These are phyloP conservation scores for Trichosporon faecale DNA, from an alignment of 1,284 basidiomycete species.

Conservation along the genomic window DNA sequence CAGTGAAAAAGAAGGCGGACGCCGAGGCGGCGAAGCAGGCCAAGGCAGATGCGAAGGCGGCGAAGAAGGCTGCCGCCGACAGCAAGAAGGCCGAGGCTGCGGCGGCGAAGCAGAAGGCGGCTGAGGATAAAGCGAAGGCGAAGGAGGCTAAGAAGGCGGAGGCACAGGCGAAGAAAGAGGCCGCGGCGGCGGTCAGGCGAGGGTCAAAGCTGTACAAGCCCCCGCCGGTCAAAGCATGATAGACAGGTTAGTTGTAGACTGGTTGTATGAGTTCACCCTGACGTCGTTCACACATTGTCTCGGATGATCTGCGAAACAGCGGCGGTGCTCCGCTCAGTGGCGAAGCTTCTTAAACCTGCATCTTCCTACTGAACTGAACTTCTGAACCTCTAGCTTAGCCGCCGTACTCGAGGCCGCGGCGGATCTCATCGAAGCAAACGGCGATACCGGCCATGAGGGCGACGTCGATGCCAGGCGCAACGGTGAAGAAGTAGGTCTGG, in stretches of 20 bases:
- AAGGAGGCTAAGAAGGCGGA: background rate
- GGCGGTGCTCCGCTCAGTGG: background rate
- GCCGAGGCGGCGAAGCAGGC: background rate
- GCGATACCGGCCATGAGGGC: conserved; percentile 52
- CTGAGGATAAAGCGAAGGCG: background rate
- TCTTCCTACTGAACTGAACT: background rate
- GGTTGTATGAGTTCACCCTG: background rate
- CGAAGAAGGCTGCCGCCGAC: background rate
- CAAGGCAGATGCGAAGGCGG: background rate
- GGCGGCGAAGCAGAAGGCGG: background rate
- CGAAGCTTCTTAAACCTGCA: background rate
- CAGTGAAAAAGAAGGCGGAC: background rate
- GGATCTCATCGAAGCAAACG: conserved; percentile 51
- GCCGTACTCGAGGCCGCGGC: conserved; percentile 8
- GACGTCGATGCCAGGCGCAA: conserved; percentile 53
- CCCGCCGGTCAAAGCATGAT: background rate
- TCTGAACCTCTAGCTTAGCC: background rate
- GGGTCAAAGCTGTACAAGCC: background rate
- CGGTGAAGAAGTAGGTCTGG: conserved; percentile 42
- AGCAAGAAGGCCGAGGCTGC: background rate
- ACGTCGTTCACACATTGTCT: background rate
- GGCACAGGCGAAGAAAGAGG: background rate
- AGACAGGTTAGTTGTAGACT: background rate
- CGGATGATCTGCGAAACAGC: too few relatives aligned
- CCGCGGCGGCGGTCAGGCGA: background rate